These are phyloP conservation scores for Aspergillus brasiliensis DNA, from an alignment of 2,329 filamentous ascomycete species.

Conservation along the genomic window DNA sequence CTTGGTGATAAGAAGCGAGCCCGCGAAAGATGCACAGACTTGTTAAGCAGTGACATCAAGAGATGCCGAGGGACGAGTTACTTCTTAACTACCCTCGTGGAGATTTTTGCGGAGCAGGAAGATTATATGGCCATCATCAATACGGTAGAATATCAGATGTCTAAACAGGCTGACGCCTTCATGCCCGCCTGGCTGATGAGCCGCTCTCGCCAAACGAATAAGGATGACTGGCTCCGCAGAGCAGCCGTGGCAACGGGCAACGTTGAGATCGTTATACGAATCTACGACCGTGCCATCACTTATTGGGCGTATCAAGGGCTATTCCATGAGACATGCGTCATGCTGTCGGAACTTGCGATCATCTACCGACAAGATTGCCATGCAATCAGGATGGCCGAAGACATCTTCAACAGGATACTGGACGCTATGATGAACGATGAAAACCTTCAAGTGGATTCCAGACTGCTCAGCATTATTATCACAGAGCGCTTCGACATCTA, in stretches of 20 bases:
- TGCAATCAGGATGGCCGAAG: not conserved
- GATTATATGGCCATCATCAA: not conserved
- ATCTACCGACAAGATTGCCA: slow-evolving; percentile 1
- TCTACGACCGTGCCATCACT: not conserved
- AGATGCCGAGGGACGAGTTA: not conserved
- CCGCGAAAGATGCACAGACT: not conserved
- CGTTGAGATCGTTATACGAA: not conserved
- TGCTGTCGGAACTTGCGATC: slow-evolving; percentile 1
- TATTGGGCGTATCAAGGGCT: not conserved
- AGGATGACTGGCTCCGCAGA: not conserved
- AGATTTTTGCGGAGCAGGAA: not conserved
- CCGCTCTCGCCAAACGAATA: not conserved
- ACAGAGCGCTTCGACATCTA: slow-evolving; percentile 1
- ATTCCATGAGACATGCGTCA: not conserved
- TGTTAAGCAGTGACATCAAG: not conserved
- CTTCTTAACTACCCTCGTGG: not conserved
- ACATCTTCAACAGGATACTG: not conserved
- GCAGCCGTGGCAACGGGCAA: not conserved
- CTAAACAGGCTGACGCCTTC: not conserved
- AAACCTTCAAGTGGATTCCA: not conserved
- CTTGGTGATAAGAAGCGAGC: not conserved
- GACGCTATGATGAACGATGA: not conserved
- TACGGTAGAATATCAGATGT: not conserved
- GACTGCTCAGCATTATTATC: not conserved
- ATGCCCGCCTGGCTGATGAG: not conserved